Conservation (phyloP, 2,329 filamentous ascomycete genomes). For the Ascochyta pisi region DNA sequence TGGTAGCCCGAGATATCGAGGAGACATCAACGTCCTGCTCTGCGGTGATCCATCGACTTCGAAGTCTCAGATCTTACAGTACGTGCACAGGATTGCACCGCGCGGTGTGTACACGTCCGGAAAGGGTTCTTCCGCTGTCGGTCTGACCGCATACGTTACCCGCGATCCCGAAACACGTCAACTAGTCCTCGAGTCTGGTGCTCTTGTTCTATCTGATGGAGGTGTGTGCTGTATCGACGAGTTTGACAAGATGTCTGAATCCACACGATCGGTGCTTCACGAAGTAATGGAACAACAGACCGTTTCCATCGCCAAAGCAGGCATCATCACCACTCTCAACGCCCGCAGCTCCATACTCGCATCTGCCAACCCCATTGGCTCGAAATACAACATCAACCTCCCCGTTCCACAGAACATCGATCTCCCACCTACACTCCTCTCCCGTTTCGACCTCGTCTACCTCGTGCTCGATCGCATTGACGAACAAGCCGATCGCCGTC, state of each 20-base stretch:
- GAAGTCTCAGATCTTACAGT: slow-evolving; percentile 92
- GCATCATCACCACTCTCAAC: slow-evolving; percentile 87
- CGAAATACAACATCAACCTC: slow-evolving; percentile 94
- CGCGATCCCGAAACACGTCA: slow-evolving; percentile 76
- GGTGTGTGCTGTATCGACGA: slow-evolving; percentile 82
- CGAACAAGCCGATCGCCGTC: slow-evolving; percentile 83
- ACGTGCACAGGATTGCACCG: slow-evolving; percentile 97
- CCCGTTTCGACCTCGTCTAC: slow-evolving; percentile 96
- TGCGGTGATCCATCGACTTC: slow-evolving; percentile 97
- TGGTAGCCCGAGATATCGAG: slow-evolving; percentile 92
- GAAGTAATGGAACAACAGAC: slow-evolving; percentile 86
- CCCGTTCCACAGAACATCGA: slow-evolving; percentile 98
- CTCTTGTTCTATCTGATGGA: slow-evolving; percentile 75
- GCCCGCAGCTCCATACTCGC: slow-evolving; percentile 94
- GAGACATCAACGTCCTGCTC: slow-evolving; percentile 95
- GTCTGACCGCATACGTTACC: slow-evolving; percentile 79
- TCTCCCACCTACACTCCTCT: slow-evolving; percentile 90
- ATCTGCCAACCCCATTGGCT: slow-evolving; percentile 96
- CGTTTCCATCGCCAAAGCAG: slow-evolving; percentile 78
- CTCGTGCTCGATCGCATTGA: slow-evolving; percentile 94
- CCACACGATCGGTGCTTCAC: slow-evolving; percentile 75
- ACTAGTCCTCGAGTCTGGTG: slow-evolving; percentile 76
- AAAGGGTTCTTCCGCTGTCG: slow-evolving; percentile 77
- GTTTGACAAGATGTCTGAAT: slow-evolving; percentile 81
- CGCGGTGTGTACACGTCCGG: slow-evolving; percentile 81